These are phyloP conservation scores for Sordaria brevicollis DNA, from an alignment of 495 filamentous ascomycete species.

Conservation along the genomic window DNA sequence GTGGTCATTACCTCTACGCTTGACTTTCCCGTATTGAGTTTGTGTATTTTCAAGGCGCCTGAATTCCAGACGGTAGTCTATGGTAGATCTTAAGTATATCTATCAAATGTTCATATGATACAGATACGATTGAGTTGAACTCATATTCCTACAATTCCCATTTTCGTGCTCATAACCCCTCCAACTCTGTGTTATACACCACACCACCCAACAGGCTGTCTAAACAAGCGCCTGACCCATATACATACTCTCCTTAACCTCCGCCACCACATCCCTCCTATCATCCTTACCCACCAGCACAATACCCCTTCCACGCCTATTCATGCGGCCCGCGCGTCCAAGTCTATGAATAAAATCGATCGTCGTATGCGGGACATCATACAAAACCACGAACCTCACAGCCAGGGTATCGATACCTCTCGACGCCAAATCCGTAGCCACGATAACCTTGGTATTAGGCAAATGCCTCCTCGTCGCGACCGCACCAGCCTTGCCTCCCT, in stretches of 20 bases:
- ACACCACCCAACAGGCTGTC: too few relatives aligned
- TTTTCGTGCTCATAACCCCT: too few relatives aligned
- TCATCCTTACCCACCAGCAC: slow-evolving; percentile 86
- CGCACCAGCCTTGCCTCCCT: slow-evolving; percentile 12
- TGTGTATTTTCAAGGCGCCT: neutral
- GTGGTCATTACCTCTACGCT: too few relatives aligned
- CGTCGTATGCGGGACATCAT: slow-evolving; percentile 90
- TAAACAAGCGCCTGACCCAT: slow-evolving; percentile 79
- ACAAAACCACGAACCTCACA: slow-evolving; percentile 81
- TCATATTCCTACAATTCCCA: neutral
- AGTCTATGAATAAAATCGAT: slow-evolving; percentile 97
- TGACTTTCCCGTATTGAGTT: neutral
- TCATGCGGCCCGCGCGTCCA: slow-evolving; percentile 86
- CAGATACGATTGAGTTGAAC: neutral
- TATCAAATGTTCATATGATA: neutral
- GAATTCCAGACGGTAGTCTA: neutral
- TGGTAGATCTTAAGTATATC: neutral
- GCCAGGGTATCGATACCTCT: slow-evolving; percentile 92
- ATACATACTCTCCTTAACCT: slow-evolving; percentile 92
- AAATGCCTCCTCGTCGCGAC: slow-evolving; percentile 10
- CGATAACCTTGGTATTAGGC: slow-evolving; percentile 76
- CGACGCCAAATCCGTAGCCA: slow-evolving; percentile 86
- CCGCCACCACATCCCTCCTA: slow-evolving; percentile 77
- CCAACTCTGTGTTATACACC: neutral
- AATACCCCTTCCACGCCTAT: slow-evolving; percentile 75